A percentile compares a stretch with the other conserved stretches of the same genome.
Evolutionary conservation across 352 stramenopile genomes (phyloP).

Genomic region (Phytopythium oedochilum): DNA sequence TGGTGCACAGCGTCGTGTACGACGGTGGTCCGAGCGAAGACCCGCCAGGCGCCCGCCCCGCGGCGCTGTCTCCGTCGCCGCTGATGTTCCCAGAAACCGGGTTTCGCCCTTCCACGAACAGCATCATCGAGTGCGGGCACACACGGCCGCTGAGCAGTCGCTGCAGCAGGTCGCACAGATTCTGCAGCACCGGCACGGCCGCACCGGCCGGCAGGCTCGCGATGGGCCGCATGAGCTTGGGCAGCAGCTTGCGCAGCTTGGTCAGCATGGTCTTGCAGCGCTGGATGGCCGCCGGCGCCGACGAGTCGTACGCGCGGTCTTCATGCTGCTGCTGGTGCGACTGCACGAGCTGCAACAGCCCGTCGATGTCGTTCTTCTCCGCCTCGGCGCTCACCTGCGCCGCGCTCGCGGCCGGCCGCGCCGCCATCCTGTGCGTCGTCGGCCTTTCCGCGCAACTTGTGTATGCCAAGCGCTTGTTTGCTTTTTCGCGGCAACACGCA

Average conservation of each 20-base stretch:
- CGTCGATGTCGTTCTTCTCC: conserved; percentile 49
- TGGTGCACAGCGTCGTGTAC: conserved; percentile 47
- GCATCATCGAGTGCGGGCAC: conserved; percentile 56
- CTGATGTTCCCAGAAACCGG: not conserved
- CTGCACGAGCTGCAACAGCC: conserved; percentile 35
- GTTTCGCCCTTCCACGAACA: conserved; percentile 38
- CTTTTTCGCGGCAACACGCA: not conserved
- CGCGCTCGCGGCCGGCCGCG: not conserved
- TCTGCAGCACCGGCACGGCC: conserved; percentile 33
- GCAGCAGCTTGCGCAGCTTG: conserved; percentile 63
- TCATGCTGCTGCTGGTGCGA: conserved; percentile 44
- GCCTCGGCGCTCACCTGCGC: conserved; percentile 12
- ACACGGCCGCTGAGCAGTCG: conserved; percentile 34
- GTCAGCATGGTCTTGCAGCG: conserved; percentile 65
- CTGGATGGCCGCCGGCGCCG: conserved; percentile 24
- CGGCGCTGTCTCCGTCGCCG: not conserved
- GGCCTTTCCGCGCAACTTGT: conserved; percentile 4
- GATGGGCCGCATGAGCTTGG: conserved; percentile 60
- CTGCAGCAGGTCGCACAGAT: conserved; percentile 51
- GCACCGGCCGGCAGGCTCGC: conserved; percentile 21
- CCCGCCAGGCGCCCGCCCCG: not conserved
- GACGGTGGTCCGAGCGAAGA: conserved; percentile 22
- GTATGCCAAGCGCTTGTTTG: too few relatives aligned
- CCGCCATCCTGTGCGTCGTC: not conserved
- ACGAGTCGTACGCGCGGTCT: conserved; percentile 32